Percentiles rank a stretch among this genome's conserved stretches.
phyloP scores from a whole-genome alignment of 306 rosid species.

The Cucurbita argyrosperma region DNA sequence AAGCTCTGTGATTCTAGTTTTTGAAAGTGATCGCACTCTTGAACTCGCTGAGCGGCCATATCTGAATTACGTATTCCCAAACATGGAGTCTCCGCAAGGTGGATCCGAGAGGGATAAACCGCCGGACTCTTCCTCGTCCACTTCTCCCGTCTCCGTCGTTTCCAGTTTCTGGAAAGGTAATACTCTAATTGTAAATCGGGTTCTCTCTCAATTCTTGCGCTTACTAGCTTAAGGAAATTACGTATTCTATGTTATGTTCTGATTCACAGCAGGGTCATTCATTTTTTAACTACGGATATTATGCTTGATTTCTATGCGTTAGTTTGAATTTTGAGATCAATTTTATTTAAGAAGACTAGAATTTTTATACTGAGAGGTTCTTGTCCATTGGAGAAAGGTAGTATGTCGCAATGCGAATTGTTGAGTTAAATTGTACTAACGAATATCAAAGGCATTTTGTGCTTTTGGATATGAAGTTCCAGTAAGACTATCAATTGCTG shows the following conservation, averaged over 20 bases:
- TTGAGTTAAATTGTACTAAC: neutral
- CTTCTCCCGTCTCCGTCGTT: conserved; percentile 71
- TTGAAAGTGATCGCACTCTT: neutral
- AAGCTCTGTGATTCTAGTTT: neutral
- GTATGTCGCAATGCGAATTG: neutral
- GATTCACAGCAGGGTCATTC: neutral
- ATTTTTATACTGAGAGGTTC: neutral
- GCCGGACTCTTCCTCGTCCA: conserved; percentile 32
- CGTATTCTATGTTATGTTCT: neutral
- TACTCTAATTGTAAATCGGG: neutral
- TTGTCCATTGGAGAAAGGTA: neutral
- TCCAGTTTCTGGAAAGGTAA: conserved; percentile 83
- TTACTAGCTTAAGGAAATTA: neutral
- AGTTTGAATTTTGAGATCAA: neutral
- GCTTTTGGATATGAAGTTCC: neutral
- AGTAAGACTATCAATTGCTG: neutral
- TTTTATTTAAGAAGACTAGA: neutral
- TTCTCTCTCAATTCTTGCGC: neutral
- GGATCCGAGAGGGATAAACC: conserved; percentile 77
- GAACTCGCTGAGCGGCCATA: neutral
- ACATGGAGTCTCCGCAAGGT: conserved; percentile 51
- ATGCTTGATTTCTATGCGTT: neutral
- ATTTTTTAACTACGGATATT: neutral
- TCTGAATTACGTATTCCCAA: neutral
- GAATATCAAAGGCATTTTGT: neutral